Base-by-base conservation (phyloP, 1,139 yeast species). In the Blastobotrys aristatus region DNA sequence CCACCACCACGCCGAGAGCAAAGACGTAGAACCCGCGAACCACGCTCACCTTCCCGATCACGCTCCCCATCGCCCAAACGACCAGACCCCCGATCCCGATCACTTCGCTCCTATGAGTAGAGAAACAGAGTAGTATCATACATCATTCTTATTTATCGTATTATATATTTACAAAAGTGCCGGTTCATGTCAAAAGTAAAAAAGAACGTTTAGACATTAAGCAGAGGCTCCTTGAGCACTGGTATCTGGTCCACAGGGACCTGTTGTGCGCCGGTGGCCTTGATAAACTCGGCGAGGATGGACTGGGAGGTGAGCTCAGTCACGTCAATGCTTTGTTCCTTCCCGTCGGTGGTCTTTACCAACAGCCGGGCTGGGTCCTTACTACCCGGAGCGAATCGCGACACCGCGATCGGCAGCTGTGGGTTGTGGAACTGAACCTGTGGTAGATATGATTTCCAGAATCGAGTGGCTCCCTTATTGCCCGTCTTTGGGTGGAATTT, bases 381-480 rank as follows among this genome's bases (percentile, higher is more conserved):
- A 11, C n/a, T 33, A 8, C 39, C 39, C 2, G 38, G 27, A 14
- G 36, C 22, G 36, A 29, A 36, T 30, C 48, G 45, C 10, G 18
- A 18, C n/a, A 88, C 84, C 26, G 77, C 73, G 50, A 87, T 80
- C 31, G 79, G 75, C 30, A 85, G 62, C 37, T 72, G 70, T 27
- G 92, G 92, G 65, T 89, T 89, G 69, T 87, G 90, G 66, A 85
- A 89, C 62, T 81, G 84, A 51, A 89, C 72, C 13, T 88, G 80
- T 18, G 95, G 95, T 50, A 88, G 71, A 65, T 80, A 76, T 44
- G 73, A 69, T 59, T 77, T 79, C 94, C 95, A 85, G 67, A 89
- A 86, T 54, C 71, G 71, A 48, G 76, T 69, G 11, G 66, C 64
- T 11, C 67, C 60, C 13, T 42, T 26, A n/a, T 43, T 39, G 32